Evolutionary conservation across 805 yeast species (phyloP).

Genomic region (Sugiyamaella chiloensis): DNA sequence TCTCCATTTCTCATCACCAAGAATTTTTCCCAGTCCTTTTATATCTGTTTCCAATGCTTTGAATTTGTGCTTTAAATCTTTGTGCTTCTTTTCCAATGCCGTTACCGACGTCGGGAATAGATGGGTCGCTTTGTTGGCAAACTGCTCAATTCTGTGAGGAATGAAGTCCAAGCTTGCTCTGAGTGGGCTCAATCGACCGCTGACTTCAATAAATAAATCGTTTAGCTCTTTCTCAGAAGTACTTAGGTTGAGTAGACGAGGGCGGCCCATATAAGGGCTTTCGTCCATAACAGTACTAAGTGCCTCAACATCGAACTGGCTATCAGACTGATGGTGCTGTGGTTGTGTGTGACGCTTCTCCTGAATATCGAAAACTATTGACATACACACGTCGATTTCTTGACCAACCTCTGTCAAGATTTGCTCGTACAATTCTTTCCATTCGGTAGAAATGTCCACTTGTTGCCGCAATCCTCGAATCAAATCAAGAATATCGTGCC

Average conservation of each 20-base stretch:
- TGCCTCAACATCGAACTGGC: constrained; percentile 14
- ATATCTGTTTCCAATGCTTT: constrained; percentile 13
- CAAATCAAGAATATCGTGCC: constrained; percentile 22
- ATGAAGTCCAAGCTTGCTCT: constrained; percentile 24
- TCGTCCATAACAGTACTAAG: constrained; percentile 16
- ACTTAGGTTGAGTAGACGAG: constrained; percentile 20
- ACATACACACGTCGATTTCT: constrained; percentile 23
- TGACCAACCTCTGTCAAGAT: constrained; percentile 25
- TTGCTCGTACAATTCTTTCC: constrained; percentile 28
- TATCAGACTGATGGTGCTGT: not conserved
- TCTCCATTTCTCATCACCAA: constrained; percentile 24
- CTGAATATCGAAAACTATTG: constrained; percentile 23
- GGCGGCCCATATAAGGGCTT: constrained; percentile 18
- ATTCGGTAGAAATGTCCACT: constrained; percentile 28
- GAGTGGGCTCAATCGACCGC: constrained; percentile 22
- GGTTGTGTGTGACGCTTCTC: constrained; percentile 17
- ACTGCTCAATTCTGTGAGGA: constrained; percentile 25
- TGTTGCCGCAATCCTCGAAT: constrained; percentile 18
- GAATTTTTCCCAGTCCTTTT: constrained; percentile 19
- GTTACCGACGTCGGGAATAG: constrained; percentile 23
- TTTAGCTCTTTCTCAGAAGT: constrained; percentile 20
- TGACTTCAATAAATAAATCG: constrained; percentile 18
- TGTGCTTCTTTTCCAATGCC: constrained; percentile 16
- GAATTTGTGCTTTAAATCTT: constrained; percentile 18
- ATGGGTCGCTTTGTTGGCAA: constrained; percentile 16